Evolutionary conservation across 352 stramenopile genomes (phyloP), one percentile per base, ranked within the genome.

Genomic region (Phytopythium aichiense): DNA sequence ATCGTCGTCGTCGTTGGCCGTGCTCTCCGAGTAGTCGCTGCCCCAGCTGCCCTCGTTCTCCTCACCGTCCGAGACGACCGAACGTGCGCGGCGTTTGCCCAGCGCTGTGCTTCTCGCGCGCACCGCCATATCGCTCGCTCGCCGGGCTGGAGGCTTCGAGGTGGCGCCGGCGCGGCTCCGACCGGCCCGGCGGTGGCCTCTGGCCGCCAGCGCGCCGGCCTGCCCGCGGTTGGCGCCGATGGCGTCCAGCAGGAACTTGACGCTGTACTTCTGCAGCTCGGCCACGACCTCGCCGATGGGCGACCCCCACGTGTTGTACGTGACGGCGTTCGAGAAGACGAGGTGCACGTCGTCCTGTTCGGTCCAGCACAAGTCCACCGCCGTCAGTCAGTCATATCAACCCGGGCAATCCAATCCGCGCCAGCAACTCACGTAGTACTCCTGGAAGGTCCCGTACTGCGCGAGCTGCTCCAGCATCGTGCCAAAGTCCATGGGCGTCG

Each of bases 401-500:
- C 2, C n/a, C 7, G 18, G 23, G 35, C 48, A 54, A n/a, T 20
- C 25, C 22, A 22, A 53, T 7, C 23, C 18, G 11, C 3, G 6
- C 53, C 23, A 57, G 30, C 1, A n/a, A 79, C 76, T 65, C 87
- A 95, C 87, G 53, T 91, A 91, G 63, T 95, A 95, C 31, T 87
- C 73, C 40, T 70, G 67, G 61, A 95, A 92, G 54, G 71, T 75
- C 30, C 60, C 63, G 70, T 92, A 95, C 49, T 77, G 73, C 42
- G 75, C 58, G 58, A 98, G 75, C 56, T 88, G 91, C 28, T 91
- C 77, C 55, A 82, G 75, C 67, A 98, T 98, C 7, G 86, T 97
- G n/a, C 88, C 84, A 73, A 98, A 98, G 77, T 98, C 94, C 86
- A 97, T 98, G 13, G 95, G 95, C 45, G 88, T 78, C 25, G 58